Conservation (phyloP, 371 early-diverging fungal genomes). For the Batrachochytrium dendrobatidis region DNA sequence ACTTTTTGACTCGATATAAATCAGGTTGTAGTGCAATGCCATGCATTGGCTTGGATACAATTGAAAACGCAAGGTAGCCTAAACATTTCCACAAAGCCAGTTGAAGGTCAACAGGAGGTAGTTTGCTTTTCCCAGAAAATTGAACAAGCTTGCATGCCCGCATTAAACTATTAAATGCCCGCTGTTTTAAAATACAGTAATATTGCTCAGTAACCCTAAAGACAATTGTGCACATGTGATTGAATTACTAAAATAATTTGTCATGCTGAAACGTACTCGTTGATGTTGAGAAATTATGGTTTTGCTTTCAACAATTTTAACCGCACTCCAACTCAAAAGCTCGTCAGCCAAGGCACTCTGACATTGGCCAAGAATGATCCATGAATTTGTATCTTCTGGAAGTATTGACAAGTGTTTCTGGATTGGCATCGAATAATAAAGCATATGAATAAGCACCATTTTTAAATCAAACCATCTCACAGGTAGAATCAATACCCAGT, state of each 20-base stretch:
- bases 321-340: conserved; percentile 1
- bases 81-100: not conserved
- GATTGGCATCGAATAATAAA: too few relatives aligned
- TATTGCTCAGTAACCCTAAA: not conserved
- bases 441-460: too few relatives aligned
- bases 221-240: not conserved
- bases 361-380: conserved; percentile 9
- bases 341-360: conserved; percentile 8
- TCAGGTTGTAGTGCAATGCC: conserved; percentile 1
- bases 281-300: not conserved
- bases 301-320: conserved; percentile 1
- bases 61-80: not conserved
- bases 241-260: not conserved
- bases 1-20: not conserved
- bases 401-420: conserved; percentile 7
- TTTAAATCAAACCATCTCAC: too few relatives aligned
- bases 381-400: conserved; percentile 11
- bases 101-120: not conserved
- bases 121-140: not conserved
- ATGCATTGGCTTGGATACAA: not conserved
- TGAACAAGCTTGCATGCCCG: not conserved
- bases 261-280: not conserved
- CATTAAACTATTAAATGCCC: not conserved
- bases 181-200: not conserved
- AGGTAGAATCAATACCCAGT: too few relatives aligned